Conservation (phyloP, 139 green algal genomes). For the Chlamydomonas sp. region DNA sequence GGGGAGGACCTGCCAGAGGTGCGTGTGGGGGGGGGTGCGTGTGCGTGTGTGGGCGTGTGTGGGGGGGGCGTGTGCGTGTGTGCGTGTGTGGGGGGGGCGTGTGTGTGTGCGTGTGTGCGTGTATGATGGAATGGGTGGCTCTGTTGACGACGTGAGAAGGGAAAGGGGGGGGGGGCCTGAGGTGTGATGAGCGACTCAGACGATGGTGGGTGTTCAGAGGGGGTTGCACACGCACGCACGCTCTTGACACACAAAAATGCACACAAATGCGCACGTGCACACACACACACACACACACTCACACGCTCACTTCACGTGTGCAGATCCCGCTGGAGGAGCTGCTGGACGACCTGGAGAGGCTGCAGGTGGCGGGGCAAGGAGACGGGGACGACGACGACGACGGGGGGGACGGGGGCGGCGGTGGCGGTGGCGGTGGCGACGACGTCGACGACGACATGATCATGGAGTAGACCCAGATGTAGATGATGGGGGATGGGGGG, state of each 20-base stretch:
- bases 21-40: too few relatives aligned
- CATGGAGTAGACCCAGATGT: too few relatives aligned
- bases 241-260: too few relatives aligned
- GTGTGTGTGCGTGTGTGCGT: background rate
- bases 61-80: background rate
- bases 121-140: background rate
- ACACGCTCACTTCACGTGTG: conserved; percentile 8
- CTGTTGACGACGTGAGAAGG: background rate
- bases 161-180: background rate
- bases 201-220: background rate
- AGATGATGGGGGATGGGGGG: too few relatives aligned
- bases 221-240: too few relatives aligned
- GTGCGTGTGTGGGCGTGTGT: background rate
- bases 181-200: background rate
- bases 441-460: conserved; percentile 37
- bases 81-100: background rate
- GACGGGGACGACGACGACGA: conserved; percentile 24
- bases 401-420: conserved; percentile 10
- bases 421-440: conserved; percentile 11
- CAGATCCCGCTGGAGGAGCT: conserved; percentile 88
- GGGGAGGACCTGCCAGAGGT: conserved; percentile 43
- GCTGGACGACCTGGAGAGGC: conserved; percentile 74
- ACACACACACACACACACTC: background rate
- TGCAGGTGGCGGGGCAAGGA: conserved; percentile 49
- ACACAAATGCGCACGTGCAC: too few relatives aligned